A percentile compares a stretch with the other conserved stretches of the same genome.
phyloP scores from a whole-genome alignment of 2,329 filamentous ascomycete species.

The Volutella citrinella region DNA sequence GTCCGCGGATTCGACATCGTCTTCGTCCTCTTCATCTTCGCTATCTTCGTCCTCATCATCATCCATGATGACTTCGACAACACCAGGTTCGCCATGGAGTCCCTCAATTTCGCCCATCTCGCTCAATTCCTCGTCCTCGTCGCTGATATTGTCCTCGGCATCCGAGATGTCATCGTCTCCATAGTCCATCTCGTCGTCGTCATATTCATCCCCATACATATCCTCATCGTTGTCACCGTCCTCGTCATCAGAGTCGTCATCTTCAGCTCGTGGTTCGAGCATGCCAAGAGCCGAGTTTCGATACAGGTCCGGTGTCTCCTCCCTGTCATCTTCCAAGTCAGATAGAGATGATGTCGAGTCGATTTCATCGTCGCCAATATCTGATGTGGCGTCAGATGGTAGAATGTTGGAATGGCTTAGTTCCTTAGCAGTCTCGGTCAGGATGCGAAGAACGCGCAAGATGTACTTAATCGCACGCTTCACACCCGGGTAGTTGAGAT shows the following conservation, averaged over 20 bases:
- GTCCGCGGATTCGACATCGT: slow-evolving; percentile 41
- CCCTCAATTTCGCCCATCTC: slow-evolving; percentile 86
- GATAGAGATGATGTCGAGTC: slow-evolving; percentile 85
- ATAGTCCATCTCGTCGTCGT: slow-evolving; percentile 92
- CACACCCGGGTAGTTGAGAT: slow-evolving; percentile 88
- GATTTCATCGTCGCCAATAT: slow-evolving; percentile 79
- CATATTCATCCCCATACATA: slow-evolving; percentile 90
- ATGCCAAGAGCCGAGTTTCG: slow-evolving; percentile 94
- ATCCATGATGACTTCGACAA: slow-evolving; percentile 78
- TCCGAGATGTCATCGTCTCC: slow-evolving; percentile 77
- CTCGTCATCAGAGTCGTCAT: slow-evolving; percentile 76
- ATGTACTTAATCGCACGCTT: slow-evolving; percentile 97
- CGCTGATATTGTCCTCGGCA: slow-evolving; percentile 84
- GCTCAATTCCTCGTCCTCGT: slow-evolving; percentile 79
- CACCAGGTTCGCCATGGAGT: slow-evolving; percentile 57
- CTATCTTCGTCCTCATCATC: slow-evolving; percentile 60
- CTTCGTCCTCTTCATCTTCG: slow-evolving; percentile 48
- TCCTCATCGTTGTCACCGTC: slow-evolving; percentile 76
- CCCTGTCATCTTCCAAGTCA: slow-evolving; percentile 79
- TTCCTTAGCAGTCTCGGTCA: slow-evolving; percentile 83
- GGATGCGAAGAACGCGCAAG: slow-evolving; percentile 78
- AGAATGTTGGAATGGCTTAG: slow-evolving; percentile 81
- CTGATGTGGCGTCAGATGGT: slow-evolving; percentile 61
- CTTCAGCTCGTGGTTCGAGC: slow-evolving; percentile 79
- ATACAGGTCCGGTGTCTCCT: slow-evolving; percentile 96